Evolutionary conservation across 371 early-diverging fungal genomes (phyloP), one percentile per base, ranked within the genome.

Genomic region (Scutellospora calospora): DNA sequence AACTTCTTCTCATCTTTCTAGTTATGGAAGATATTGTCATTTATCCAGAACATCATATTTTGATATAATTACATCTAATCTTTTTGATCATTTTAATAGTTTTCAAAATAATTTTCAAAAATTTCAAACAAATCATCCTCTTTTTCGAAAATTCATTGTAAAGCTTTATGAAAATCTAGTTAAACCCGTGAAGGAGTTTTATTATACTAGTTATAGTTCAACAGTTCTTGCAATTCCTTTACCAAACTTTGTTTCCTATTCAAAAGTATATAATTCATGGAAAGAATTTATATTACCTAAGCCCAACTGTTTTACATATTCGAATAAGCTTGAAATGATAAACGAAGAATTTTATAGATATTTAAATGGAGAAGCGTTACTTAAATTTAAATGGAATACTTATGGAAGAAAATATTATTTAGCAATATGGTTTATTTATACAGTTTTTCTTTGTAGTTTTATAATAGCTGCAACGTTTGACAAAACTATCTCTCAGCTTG

Each of bases 301-400:
- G 3, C 38, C 68, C 14, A 33, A 3, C 18, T 41, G 41, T 33
- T 68, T 16, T 68, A 14, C 68, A 9, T 0, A 14, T 18, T 35
- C 3, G 8, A 6, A 22, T 6, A 8, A 49, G 20, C 2, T 22
- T 65, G 38, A 65, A 65, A 33, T 33, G 33, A 65, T 33, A 11
- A 49, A 27, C 29, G 0, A 25, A 45, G 51, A 52, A 25, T 49
- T 72, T 0, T 72, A 33, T 72, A 72, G 20, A 72, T 49, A 20
- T 25, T 41, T 12, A 1, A 52, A 71, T 71, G 51, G 52, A 5
- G 72, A 71, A n/a, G 72, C 72, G 5, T 29, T 71, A 51, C 18
- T 71, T 5, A 11, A 71, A 2, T 71, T 71, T 52, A 71, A 71
- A 71, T 71, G 72, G 72, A 38, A 71, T 51, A 49, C 41, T 16